Evolutionary conservation across 139 green algal genomes (phyloP), one percentile per base, ranked within the genome.

Genomic region (Closterium sp.): DNA sequence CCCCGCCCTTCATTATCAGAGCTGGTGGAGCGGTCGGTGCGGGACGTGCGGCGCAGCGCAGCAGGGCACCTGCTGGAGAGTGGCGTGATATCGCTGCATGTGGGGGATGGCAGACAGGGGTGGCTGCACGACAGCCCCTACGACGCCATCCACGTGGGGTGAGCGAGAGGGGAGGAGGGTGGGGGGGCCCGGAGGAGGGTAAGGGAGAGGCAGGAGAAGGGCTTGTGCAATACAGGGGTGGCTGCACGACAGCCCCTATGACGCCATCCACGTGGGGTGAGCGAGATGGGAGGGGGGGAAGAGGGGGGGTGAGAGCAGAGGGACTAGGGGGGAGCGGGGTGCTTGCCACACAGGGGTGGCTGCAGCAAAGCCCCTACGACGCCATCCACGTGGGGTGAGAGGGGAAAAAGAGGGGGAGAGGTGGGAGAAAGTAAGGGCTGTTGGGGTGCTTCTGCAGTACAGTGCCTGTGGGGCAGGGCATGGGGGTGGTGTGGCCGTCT

Each of bases 71-170:
- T 76, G 83, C 69, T 91, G 89, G 89, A 91, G 5, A 91, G 33
- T 1, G 89, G 89, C 83, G 89, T 89, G 89, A 31, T 91, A 25
- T 32, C 35, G 83, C 84, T 91, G 89, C 89, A 91, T 33, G 12
- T 6, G 21, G 90, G 8, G 8, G 90, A 93, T 30, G 90, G 90
- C 34, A 38, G 91, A 9, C 16, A 93, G 33, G 92, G 94, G 28
- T 95, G 90, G 89, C 84, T 31, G 90, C 64, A 43, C 95, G 92
- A 96, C 85, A 95, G 86, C 1, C 94, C 94, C 0, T 99, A 98
- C 93, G 95, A 98, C 84, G 97, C 96, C 89, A 99, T 99, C 55
- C 97, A 99, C 93, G 97, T 95, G 10, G 97, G 97, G 83, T 86
- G 1, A 86, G 83, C 9, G 69, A 12, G 69, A 28, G 69, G 8